Evolutionary conservation across 2,329 filamentous ascomycete species (phyloP), one percentile per base, ranked within the genome.

Genomic region (Sporothrix mexicana): DNA sequence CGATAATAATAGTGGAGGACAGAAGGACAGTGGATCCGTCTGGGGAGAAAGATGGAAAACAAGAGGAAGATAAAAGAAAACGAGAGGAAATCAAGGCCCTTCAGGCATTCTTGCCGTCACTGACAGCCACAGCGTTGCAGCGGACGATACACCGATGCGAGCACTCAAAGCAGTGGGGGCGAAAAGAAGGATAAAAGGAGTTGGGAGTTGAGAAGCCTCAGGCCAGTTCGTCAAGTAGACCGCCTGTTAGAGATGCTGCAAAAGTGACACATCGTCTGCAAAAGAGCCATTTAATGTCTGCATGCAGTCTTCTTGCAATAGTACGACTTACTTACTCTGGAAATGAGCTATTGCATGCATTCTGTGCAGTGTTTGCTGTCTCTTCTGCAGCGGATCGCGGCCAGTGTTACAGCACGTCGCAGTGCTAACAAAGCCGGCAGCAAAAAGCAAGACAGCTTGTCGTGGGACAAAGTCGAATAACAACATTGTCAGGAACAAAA

Each of bases 331-430:
- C 17, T 2, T 55, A 55, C n/a, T 8, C 17, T 20, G 6, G 5
- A 36, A 6, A 36, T 36, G 30, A 36, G 30, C 30, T 36, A 36
- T 36, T 36, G 30, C 30, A 36, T 36, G 30, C 30, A 36, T 36
- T 36, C 30, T 36, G 30, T 36, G 30, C 30, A 7, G 30, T 36
- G 30, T 36, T 36, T 30, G 15, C 36, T 17, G 36, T 10, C 7
- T 47, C n/a, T 68, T 68, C 64, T 68, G 5, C 47, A 51, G 64
- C 23, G 23, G 47, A 51, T 49, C 8, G 20, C 30, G 41, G 12
- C 64, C 64, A 36, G 64, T 67, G 45, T 49, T 67, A 51, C 64
- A 67, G 64, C 57, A 62, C 9, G 45, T 51, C 23, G 23, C 25
- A 51, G 23, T 67, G 61, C 61, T 66, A 66, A 20, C 25, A 47